These are phyloP conservation scores for Leishmania martiniquensis DNA, from an alignment of 208 protist genomes.

Conservation along the genomic window DNA sequence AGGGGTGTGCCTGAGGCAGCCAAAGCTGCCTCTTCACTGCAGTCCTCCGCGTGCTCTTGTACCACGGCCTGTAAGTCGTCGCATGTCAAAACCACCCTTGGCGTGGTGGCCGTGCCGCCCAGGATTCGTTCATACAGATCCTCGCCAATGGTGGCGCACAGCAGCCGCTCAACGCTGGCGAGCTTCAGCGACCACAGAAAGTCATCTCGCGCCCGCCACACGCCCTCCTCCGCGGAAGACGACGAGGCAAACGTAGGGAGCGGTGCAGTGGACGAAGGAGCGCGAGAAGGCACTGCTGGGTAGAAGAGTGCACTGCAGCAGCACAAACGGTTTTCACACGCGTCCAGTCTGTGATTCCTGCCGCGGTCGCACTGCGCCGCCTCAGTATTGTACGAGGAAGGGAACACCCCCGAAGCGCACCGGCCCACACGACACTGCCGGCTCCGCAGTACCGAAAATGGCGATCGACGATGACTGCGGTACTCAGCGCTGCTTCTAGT, in stretches of 20 bases:
- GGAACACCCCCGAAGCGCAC: slow-evolving; percentile 48
- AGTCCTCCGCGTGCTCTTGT: background rate
- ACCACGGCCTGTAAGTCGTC: slow-evolving; percentile 16
- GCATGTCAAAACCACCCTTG: slow-evolving; percentile 22
- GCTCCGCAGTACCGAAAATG: slow-evolving; percentile 65
- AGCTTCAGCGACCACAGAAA: slow-evolving; percentile 77
- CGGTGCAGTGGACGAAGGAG: background rate
- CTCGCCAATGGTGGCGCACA: slow-evolving; percentile 27
- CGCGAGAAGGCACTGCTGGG: slow-evolving; percentile 31
- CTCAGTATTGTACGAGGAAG: slow-evolving; percentile 6
- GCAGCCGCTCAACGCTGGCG: slow-evolving; percentile 37
- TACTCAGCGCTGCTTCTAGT: background rate
- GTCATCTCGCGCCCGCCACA: slow-evolving; percentile 43
- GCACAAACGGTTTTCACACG: slow-evolving; percentile 17
- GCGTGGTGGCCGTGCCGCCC: slow-evolving; percentile 1
- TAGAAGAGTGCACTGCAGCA: slow-evolving; percentile 42
- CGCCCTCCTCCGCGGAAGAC: slow-evolving; percentile 20
- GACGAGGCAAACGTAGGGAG: background rate
- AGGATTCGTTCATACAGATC: slow-evolving; percentile 36
- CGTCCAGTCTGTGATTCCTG: background rate
- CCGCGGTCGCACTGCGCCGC: background rate
- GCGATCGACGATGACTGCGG: slow-evolving; percentile 45
- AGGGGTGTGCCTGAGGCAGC: background rate
- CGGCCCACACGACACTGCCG: slow-evolving; percentile 35
- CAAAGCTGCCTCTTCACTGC: background rate